Conservation (phyloP, 495 filamentous ascomycete genomes). For the Penicillium crystallinum region DNA sequence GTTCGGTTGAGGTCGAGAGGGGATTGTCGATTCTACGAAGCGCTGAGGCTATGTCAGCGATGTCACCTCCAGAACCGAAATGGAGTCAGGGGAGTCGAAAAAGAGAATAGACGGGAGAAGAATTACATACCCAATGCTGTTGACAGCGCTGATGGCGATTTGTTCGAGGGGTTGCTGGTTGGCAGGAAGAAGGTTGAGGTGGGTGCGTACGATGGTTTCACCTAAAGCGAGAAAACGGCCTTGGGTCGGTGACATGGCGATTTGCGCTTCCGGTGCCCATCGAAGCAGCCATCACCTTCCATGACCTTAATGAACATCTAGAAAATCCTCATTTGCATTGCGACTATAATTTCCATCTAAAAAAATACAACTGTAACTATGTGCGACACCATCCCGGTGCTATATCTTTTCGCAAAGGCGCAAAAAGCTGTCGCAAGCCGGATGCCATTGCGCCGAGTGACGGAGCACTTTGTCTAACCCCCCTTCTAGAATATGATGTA, state of each 20-base stretch:
- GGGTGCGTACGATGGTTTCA: constrained; percentile 43
- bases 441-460: constrained; percentile 25
- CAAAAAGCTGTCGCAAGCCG: constrained; percentile 27
- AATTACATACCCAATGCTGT: constrained; percentile 18
- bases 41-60: constrained; percentile 44
- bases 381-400: neutral
- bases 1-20: constrained; percentile 24
- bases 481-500: neutral
- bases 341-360: neutral
- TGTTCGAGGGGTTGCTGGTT: constrained; percentile 10
- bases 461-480: constrained; percentile 13
- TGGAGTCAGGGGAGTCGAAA: constrained; percentile 6
- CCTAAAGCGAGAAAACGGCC: constrained; percentile 39
- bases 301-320: neutral
- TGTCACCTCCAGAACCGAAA: constrained; percentile 30
- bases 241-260: constrained; percentile 38
- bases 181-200: constrained; percentile 24
- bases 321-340: neutral
- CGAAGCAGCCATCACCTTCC: constrained; percentile 22
- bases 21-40: constrained; percentile 37
- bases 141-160: constrained; percentile 10
- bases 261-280: constrained; percentile 30
- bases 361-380: constrained; percentile 1
- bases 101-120: neutral
- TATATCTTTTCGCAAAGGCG: constrained; percentile 22